Percentiles rank a stretch among this genome's conserved stretches.
Conservation (phyloP, 2,329 filamentous ascomycete genomes). For the Colletotrichum lentis region DNA sequence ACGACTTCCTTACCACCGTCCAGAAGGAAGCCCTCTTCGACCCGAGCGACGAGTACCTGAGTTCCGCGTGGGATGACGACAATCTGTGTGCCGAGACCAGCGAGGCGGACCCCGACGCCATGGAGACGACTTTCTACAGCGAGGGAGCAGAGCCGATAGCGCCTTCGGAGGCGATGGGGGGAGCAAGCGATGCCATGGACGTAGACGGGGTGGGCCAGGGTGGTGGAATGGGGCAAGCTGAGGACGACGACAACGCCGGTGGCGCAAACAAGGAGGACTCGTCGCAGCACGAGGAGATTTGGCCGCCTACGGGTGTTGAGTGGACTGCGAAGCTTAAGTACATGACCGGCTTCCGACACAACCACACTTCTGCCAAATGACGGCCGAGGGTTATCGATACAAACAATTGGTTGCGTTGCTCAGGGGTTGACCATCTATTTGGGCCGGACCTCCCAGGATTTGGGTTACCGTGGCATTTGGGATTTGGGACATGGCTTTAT, state of each 20-base stretch:
- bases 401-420: too few relatives aligned
- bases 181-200: background rate
- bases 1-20: background rate
- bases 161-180: background rate
- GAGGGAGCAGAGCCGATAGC: background rate
- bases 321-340: background rate
- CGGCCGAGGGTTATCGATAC: background rate
- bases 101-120: slow-evolving; percentile 3
- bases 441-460: too few relatives aligned
- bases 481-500: background rate
- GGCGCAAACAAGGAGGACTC: background rate
- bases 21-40: background rate
- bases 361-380: background rate
- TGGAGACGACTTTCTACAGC: background rate
- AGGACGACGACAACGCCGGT: background rate
- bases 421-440: background rate
- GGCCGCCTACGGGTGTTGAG: background rate
- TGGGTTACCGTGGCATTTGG: background rate
- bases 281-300: background rate
- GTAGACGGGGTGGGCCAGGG: background rate
- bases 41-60: slow-evolving; percentile 1
- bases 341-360: background rate
- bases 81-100: slow-evolving; percentile 2
- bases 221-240: background rate
- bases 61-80: slow-evolving; percentile 5